Evolutionary conservation across 208 protist species (phyloP).

Genomic region (Crithidia thermophila): DNA sequence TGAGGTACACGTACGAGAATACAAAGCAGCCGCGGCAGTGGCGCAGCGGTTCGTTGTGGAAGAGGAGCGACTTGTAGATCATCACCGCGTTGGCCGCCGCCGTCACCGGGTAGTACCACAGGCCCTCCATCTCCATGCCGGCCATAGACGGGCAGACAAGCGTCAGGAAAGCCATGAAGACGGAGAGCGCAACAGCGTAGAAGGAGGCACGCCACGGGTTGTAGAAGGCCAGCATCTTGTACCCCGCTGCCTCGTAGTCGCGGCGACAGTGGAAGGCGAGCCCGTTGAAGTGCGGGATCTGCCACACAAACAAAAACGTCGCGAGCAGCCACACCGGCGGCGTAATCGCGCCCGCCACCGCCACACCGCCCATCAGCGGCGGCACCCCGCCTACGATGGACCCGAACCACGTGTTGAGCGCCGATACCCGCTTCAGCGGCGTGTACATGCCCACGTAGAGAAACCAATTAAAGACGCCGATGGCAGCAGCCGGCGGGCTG

Average conservation of each 20-base stretch:
- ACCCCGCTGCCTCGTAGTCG: constrained; percentile 91
- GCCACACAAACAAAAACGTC: constrained; percentile 85
- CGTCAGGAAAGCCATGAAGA: constrained; percentile 71
- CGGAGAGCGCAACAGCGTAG: constrained; percentile 78
- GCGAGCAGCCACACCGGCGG: constrained; percentile 72
- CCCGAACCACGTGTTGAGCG: constrained; percentile 91
- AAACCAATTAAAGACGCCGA: constrained; percentile 83
- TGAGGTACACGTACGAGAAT: constrained; percentile 89
- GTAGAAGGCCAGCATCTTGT: constrained; percentile 91
- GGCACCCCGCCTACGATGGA: constrained; percentile 93
- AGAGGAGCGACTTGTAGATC: constrained; percentile 88
- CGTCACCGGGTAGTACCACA: constrained; percentile 78
- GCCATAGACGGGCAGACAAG: constrained; percentile 48
- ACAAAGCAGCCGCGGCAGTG: constrained; percentile 92
- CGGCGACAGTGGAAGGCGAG: constrained; percentile 89
- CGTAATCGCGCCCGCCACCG: constrained; percentile 50
- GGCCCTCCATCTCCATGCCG: constrained; percentile 55
- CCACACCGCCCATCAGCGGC: constrained; percentile 89
- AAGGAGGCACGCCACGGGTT: constrained; percentile 88
- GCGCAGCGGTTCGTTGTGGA: constrained; percentile 67
- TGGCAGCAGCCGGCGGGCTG: constrained; percentile 55
- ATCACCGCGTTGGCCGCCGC: constrained; percentile 64
- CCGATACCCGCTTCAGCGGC: constrained; percentile 84
- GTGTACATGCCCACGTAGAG: constrained; percentile 92
- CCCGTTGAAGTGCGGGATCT: constrained; percentile 93